A percentile compares a stretch with the other conserved stretches of the same genome.
These are phyloP conservation scores for Fagopyrum esculentum DNA, from an alignment of 148 eudicot species.

Conservation along the genomic window DNA sequence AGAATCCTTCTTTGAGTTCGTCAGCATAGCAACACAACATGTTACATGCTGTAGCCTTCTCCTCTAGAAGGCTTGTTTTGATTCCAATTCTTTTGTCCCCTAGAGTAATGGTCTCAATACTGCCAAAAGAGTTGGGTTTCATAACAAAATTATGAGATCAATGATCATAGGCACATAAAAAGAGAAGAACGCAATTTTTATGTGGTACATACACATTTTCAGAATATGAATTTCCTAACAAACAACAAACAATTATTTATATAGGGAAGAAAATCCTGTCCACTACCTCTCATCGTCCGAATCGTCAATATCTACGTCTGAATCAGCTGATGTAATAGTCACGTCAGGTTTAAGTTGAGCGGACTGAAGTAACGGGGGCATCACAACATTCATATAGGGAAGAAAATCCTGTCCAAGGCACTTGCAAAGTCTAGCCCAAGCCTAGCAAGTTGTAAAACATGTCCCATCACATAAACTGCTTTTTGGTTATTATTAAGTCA, in stretches of 20 bases:
- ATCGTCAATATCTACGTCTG: conserved; percentile 37
- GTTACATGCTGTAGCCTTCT: conserved; percentile 47
- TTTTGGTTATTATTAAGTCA: not conserved
- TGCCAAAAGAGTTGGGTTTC: conserved; percentile 13
- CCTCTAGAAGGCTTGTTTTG: conserved; percentile 38
- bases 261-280: too few species aligned
- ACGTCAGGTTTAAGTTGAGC: conserved; percentile 46
- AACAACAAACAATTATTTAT: not conserved
- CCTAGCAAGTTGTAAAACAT: conserved; percentile 21
- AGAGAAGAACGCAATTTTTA: not conserved
- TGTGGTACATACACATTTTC: not conserved
- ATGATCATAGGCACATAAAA: not conserved
- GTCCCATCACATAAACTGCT: not conserved
- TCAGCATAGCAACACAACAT: conserved; percentile 46
- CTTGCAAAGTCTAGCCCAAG: conserved; percentile 48
- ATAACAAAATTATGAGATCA: not conserved
- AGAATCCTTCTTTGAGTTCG: conserved; percentile 44
- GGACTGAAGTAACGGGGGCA: conserved; percentile 45
- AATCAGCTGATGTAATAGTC: conserved; percentile 29
- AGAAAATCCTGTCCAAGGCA: conserved; percentile 43
- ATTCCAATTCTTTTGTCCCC: conserved; percentile 40
- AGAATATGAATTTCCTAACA: not conserved
- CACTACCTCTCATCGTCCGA: conserved; percentile 42
- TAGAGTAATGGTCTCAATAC: conserved; percentile 37
- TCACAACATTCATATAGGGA: conserved; percentile 40